A percentile compares a stretch with the other conserved stretches of the same genome.
Evolutionary conservation across 208 protist genomes (phyloP).

Genomic region (Trypanosoma conorhini): DNA sequence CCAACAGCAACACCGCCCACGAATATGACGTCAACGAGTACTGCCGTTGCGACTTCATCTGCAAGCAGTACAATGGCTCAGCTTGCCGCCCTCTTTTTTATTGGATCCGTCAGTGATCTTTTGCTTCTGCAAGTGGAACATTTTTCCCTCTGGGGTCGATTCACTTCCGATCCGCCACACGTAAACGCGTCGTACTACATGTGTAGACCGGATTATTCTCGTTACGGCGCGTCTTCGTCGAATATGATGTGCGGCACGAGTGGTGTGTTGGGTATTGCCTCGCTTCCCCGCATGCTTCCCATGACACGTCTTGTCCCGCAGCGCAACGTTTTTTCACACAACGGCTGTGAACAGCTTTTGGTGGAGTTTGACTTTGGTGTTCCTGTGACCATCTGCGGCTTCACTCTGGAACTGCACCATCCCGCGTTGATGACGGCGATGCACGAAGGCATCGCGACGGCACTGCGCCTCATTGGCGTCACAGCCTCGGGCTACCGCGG

Average conservation of each 20-base stretch:
- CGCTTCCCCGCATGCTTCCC: conserved; percentile 17
- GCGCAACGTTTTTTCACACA: conserved; percentile 8
- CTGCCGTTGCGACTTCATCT: background rate
- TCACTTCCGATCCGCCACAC: background rate
- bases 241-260: background rate
- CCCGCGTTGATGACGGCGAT: background rate
- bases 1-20: background rate
- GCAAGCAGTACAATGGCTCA: background rate
- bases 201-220: conserved; percentile 9
- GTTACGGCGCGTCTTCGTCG: conserved; percentile 2
- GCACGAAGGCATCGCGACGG: conserved; percentile 22
- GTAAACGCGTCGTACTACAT: conserved; percentile 14
- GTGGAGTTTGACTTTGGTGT: conserved; percentile 35
- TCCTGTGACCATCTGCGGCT: conserved; percentile 28
- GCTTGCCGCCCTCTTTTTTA: conserved; percentile 23
- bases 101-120: conserved; percentile 22
- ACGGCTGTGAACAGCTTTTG: background rate
- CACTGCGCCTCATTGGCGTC: conserved; percentile 27
- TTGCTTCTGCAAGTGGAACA: conserved; percentile 13
- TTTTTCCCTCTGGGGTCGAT: conserved; percentile 29
- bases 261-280: conserved; percentile 3
- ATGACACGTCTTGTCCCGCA: conserved; percentile 22
- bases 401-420: conserved; percentile 32
- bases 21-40: background rate
- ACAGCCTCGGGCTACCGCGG: conserved; percentile 16